Evolutionary conservation across 1,284 basidiomycete genomes (phyloP).

Genomic region (Microstroma glucosiphilum): DNA sequence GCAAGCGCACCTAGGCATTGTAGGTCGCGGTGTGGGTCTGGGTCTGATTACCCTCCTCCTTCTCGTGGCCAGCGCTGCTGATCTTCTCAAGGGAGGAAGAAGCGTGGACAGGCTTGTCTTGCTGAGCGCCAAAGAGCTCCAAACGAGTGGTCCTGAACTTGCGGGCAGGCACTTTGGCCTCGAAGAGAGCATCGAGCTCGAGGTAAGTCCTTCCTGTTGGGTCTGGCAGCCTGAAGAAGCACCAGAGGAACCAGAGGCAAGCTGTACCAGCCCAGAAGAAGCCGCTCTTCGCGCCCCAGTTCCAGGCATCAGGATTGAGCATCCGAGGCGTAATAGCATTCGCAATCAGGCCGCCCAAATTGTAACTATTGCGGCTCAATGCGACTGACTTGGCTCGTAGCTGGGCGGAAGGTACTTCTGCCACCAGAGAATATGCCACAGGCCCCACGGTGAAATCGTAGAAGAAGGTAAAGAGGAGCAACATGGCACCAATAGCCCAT

Average conservation of each 20-base stretch:
- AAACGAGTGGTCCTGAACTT: constrained; percentile 50
- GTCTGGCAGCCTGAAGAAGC: constrained; percentile 51
- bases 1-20: too few species aligned
- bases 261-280: constrained; percentile 52
- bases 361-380: constrained; percentile 55
- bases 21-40: too few species aligned
- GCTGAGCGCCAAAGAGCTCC: constrained; percentile 27
- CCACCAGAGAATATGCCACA: constrained; percentile 53
- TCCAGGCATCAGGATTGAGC: constrained; percentile 53
- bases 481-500: constrained; percentile 53
- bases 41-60: too few species aligned
- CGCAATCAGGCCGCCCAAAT: constrained; percentile 45
- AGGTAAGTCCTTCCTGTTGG: constrained; percentile 53
- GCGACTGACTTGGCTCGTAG: constrained; percentile 57
- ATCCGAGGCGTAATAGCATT: constrained; percentile 55
- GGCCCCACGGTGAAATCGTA: constrained; percentile 53
- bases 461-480: constrained; percentile 53
- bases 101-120: background rate
- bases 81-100: constrained; percentile 1
- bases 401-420: constrained; percentile 55
- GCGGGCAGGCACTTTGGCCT: constrained; percentile 46
- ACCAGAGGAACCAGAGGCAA: constrained; percentile 51
- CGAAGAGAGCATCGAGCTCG: constrained; percentile 53
- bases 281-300: constrained; percentile 52
- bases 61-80: too few species aligned